These are phyloP conservation scores for Phalaenopsis aphrodite DNA, from an alignment of 106 monocot species.

Conservation along the genomic window DNA sequence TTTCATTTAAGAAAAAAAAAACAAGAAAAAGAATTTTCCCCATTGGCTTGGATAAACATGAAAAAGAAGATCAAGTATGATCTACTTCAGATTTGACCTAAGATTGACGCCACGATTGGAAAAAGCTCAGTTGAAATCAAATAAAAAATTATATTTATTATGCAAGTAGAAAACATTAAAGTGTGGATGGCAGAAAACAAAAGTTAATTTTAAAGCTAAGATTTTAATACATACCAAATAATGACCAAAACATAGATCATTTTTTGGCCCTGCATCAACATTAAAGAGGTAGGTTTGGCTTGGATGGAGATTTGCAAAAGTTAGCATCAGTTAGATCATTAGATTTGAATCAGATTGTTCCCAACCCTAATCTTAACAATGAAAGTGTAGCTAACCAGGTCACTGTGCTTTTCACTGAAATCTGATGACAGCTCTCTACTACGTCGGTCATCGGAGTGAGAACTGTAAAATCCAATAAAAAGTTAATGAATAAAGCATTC, in stretches of 20 bases:
- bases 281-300: not conserved
- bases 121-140: not conserved
- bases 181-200: not conserved
- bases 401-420: constrained; percentile 46
- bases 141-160: not conserved
- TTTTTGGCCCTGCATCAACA: not conserved
- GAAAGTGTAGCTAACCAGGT: constrained; percentile 28
- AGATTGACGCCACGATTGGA: not conserved
- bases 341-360: not conserved
- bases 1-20: not conserved
- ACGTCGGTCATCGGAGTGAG: constrained; percentile 26
- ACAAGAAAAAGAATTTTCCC: not conserved
- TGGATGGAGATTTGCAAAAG: not conserved
- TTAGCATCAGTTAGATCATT: not conserved
- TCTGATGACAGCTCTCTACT: constrained; percentile 63
- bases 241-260: not conserved
- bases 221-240: not conserved
- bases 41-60: not conserved
- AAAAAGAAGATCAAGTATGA: not conserved
- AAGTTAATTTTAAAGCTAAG: not conserved
- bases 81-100: not conserved
- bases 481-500: not conserved
- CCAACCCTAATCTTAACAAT: not conserved
- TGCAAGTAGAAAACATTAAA: not conserved
- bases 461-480: constrained; percentile 16